Evolutionary conservation across 2,329 filamentous ascomycete species (phyloP).

Genomic region (Leptographium procerum): DNA sequence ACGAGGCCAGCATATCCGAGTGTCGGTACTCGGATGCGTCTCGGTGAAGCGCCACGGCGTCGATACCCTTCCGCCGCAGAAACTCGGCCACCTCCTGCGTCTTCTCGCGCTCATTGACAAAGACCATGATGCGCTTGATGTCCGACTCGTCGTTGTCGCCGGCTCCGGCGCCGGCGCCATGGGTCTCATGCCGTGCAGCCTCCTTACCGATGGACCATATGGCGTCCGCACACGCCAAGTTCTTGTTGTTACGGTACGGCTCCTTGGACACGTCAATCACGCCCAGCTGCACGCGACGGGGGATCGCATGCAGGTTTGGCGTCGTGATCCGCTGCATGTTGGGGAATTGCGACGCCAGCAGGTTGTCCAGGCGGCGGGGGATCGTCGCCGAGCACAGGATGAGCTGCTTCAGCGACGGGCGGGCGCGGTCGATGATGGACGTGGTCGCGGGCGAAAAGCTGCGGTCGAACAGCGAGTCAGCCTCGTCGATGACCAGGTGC

Average conservation of each 20-base stretch:
- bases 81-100: constrained; percentile 71
- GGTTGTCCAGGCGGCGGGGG: constrained; percentile 75
- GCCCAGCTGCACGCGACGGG: constrained; percentile 83
- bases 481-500: constrained; percentile 87
- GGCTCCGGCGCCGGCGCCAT: constrained; percentile 23
- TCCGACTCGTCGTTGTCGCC: constrained; percentile 49
- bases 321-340: constrained; percentile 79
- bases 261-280: constrained; percentile 85
- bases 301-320: constrained; percentile 91
- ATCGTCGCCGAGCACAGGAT: constrained; percentile 95
- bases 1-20: constrained; percentile 63
- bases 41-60: constrained; percentile 73
- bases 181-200: constrained; percentile 40
- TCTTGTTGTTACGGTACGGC: constrained; percentile 89
- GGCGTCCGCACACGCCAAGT: constrained; percentile 84
- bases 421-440: constrained; percentile 68
- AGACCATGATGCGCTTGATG: constrained; percentile 57
- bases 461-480: constrained; percentile 88
- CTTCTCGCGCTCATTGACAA: constrained; percentile 17
- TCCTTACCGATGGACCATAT: constrained; percentile 90
- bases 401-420: constrained; percentile 73
- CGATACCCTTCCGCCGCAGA: constrained; percentile 73
- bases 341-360: constrained; percentile 72
- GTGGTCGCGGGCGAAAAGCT: constrained; percentile 80
- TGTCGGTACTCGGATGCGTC: constrained; percentile 72